Evolutionary conservation across 345 rosid genomes (phyloP).

Genomic region (Bruguiera parviflora): DNA sequence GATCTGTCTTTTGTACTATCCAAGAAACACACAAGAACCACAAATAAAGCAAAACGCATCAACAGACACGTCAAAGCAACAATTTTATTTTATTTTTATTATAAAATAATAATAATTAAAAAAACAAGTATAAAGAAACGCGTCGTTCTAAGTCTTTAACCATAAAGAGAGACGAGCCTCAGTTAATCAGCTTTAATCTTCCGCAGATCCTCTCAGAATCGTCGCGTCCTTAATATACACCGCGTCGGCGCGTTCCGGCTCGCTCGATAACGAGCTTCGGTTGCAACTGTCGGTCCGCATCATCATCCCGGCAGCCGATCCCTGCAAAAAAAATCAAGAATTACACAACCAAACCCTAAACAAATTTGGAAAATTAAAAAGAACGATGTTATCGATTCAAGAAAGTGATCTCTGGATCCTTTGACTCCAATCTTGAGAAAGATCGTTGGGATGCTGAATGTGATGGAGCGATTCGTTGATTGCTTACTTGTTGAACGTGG

Average conservation of each 20-base stretch:
- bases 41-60: not conserved
- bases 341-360: conserved; percentile 5
- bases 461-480: not conserved
- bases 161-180: conserved; percentile 62
- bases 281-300: conserved; percentile 58
- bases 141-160: conserved; percentile 9
- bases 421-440: too few relatives aligned
- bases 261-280: conserved; percentile 46
- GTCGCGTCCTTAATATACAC: conserved; percentile 72
- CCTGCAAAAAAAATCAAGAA: conserved; percentile 35
- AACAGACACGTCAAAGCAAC: not conserved
- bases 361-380: not conserved
- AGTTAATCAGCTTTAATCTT: conserved; percentile 78
- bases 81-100: too few relatives aligned
- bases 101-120: conserved; percentile 12
- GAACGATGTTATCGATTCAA: not conserved
- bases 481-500: conserved; percentile 73
- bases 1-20: conserved; percentile 67
- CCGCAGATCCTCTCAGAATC: conserved; percentile 88
- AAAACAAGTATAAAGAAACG: not conserved
- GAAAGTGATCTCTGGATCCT: not conserved
- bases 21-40: conserved; percentile 1
- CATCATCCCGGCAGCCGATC: conserved; percentile 52
- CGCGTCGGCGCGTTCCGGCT: conserved; percentile 62
- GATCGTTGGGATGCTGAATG: too few relatives aligned